A percentile compares a stretch with the other conserved stretches of the same genome.
These are phyloP conservation scores for Pythium chondricola DNA, from an alignment of 352 stramenopile species.

Conservation along the genomic window DNA sequence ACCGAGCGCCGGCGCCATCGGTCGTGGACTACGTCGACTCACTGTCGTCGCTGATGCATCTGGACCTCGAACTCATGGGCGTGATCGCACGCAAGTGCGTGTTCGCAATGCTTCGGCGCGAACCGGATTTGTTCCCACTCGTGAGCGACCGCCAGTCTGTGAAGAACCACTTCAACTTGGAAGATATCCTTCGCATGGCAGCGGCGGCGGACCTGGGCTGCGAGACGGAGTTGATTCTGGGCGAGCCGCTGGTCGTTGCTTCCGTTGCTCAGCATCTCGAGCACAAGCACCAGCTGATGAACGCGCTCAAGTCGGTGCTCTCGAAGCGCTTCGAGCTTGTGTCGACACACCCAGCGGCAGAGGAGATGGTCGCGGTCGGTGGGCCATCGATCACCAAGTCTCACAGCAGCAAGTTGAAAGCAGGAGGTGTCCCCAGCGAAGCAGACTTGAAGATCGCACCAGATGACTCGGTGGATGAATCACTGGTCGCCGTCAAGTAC, in stretches of 20 bases:
- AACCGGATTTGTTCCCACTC: conserved; percentile 49
- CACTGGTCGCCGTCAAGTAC: conserved; percentile 28
- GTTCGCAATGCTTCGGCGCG: conserved; percentile 51
- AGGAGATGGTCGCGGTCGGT: neutral
- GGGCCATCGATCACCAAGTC: conserved; percentile 1
- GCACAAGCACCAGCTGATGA: conserved; percentile 24
- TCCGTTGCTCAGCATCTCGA: no score
- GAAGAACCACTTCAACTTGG: conserved; percentile 38
- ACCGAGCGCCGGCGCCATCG: conserved; percentile 28
- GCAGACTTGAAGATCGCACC: neutral
- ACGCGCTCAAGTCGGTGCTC: conserved; percentile 37
- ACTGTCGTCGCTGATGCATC: conserved; percentile 23
- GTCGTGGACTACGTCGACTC: conserved; percentile 37
- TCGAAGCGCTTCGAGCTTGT: conserved; percentile 49
- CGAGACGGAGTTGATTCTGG: conserved; percentile 30
- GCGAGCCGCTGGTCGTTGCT: conserved; percentile 6
- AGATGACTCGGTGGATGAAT: neutral
- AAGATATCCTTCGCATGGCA: conserved; percentile 48
- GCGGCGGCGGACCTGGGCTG: conserved; percentile 47
- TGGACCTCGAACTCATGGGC: conserved; percentile 47
- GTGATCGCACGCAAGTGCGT: conserved; percentile 51
- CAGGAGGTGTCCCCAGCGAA: neutral
- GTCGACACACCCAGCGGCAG: neutral
- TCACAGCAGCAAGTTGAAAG: conserved; percentile 5
- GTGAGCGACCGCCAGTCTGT: conserved; percentile 12